Percentiles rank a stretch among this genome's conserved stretches.
Conservation (phyloP, 805 yeast genomes). For the Candida maris region DNA sequence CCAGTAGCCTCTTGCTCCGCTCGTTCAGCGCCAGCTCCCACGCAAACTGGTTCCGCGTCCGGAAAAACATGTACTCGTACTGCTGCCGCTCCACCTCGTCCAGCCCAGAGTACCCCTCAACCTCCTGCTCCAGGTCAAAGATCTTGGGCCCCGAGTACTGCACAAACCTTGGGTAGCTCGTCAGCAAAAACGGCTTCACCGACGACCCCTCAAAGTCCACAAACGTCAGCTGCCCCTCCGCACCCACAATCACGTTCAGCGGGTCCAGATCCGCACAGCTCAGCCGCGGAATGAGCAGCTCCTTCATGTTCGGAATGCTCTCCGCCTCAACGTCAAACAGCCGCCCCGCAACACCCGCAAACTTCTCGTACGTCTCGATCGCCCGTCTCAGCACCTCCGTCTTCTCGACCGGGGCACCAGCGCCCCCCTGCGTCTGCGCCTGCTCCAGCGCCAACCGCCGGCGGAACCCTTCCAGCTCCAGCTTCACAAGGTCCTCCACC, state of each 20-base stretch:
- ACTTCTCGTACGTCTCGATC: constrained; percentile 58
- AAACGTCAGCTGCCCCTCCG: constrained; percentile 46
- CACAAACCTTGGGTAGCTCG: constrained; percentile 77
- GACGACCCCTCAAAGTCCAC: constrained; percentile 81
- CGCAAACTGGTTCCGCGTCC: constrained; percentile 86
- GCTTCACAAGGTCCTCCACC: constrained; percentile 56
- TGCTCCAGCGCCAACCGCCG: constrained; percentile 52
- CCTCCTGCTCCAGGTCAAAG: constrained; percentile 68
- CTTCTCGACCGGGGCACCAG: constrained; percentile 43
- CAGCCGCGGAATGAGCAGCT: constrained; percentile 69
- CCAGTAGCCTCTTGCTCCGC: constrained; percentile 61
- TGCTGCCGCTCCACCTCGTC: constrained; percentile 73
- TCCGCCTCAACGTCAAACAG: constrained; percentile 53
- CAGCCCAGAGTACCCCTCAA: constrained; percentile 64
- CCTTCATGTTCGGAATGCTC: constrained; percentile 57
- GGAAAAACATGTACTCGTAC: constrained; percentile 78
- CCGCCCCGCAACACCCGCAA: constrained; percentile 51
- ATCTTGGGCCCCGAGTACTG: constrained; percentile 87
- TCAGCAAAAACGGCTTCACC: constrained; percentile 78
- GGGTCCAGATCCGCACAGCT: constrained; percentile 87
- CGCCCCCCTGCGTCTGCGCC: constrained; percentile 52
- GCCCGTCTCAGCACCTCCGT: constrained; percentile 44
- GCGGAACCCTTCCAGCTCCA: constrained; percentile 62
- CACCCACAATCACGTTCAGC: constrained; percentile 61
- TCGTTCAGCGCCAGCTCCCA: constrained; percentile 80